Base-by-base conservation (phyloP, 257 asterid species). In the Nicotiana paniculata region DNA sequence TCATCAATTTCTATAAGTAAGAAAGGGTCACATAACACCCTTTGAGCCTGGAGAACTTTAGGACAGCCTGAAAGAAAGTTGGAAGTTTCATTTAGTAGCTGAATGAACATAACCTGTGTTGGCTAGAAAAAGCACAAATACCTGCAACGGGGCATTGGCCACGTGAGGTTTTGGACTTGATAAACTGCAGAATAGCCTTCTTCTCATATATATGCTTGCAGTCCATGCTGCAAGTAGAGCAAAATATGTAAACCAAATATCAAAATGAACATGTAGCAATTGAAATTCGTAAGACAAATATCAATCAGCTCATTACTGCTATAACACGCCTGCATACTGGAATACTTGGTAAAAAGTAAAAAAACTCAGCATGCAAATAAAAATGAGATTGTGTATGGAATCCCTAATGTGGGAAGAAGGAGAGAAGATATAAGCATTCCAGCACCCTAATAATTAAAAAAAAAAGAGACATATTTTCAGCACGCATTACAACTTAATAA, bases 131-230 rank as follows among this genome's bases (percentile, higher is more conserved):
- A 26, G 13, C 11, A 48, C 26, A 48, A 6, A 72, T 83, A 96
- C 99, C 99, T 89, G 99, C 87, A 77, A 89, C 90, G 39, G 97
- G 99, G 83, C 99, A 95, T 46, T 79, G 82, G n/a, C 91, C 88
- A 30, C 67, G 83, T 68, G 74, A 32, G 77, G 3, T 83, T 83
- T 83, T 89, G 81, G 91, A 84, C 86, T 13, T 88, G 72, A 96
- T 85, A 82, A 91, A 86, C 55, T 81, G 92, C 90, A 89, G 81
- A 82, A 96, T 87, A 77, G 91, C 84, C 39, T 82, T 61, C 89
- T 90, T 93, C 81, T 93, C 98, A 82, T 90, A 96, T 77, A 94
- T 85, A 87, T 96, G 99, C 91, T 96, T 96, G 97, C 99, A 94
- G 83, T 94, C 97, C 93, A 85, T 72, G 82, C 99, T 96, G 88